These are phyloP conservation scores for Trichophyton schoenleinii DNA, from an alignment of 2,329 filamentous ascomycete genomes.

Conservation along the genomic window DNA sequence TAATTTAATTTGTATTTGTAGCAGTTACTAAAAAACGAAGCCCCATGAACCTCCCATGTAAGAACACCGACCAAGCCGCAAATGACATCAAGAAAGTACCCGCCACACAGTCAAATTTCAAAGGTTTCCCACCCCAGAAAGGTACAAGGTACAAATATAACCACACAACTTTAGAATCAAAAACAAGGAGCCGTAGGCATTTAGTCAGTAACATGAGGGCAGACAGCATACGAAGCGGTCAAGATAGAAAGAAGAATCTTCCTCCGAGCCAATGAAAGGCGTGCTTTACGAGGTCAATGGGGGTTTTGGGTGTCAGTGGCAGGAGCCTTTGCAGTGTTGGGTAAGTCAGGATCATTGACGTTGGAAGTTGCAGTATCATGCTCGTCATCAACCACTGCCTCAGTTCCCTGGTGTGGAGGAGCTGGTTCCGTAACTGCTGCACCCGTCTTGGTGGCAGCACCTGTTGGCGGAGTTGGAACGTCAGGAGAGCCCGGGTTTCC, in stretches of 20 bases:
- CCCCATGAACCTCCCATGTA: background rate
- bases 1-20: background rate
- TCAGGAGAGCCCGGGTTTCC: background rate
- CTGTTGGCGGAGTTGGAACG: background rate
- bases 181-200: background rate
- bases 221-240: background rate
- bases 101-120: background rate
- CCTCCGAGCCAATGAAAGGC: background rate
- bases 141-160: background rate
- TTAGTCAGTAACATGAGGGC: background rate
- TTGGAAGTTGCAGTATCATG: background rate
- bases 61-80: background rate
- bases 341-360: background rate
- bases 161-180: background rate
- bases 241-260: background rate
- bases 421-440: background rate
- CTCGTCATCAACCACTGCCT: background rate
- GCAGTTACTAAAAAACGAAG: background rate
- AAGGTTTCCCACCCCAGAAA: background rate
- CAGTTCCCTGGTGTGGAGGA: background rate
- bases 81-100: background rate
- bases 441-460: background rate
- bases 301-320: background rate
- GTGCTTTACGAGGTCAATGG: background rate
- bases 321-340: background rate